Evolutionary conservation across 176 grass and related monocot genomes (phyloP), one percentile per base, ranked within the genome.

Genomic region (Chrysopogon serrulatus): DNA sequence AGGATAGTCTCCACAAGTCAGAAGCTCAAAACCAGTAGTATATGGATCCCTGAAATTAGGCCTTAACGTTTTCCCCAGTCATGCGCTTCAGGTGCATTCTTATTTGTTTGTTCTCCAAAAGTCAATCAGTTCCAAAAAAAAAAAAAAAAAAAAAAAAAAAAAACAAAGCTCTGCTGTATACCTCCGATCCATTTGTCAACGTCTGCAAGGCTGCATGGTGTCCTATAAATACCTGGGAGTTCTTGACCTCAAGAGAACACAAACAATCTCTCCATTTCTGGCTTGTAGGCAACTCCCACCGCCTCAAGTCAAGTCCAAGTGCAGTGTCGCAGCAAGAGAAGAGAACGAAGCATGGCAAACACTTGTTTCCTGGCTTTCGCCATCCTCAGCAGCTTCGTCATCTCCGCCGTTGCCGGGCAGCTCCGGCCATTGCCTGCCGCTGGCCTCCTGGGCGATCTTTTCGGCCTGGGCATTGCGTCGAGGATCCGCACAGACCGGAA

Each of bases 121-220:
- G 71, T 77, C 79, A 82, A 77, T 47, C 41, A 6, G 43, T 68
- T n/a, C n/a, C n/a, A n/a, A n/a, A n/a, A n/a, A n/a, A n/a, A n/a
- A n/a, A n/a, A n/a, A n/a, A n/a, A n/a, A n/a, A n/a, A n/a, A n/a
- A n/a, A n/a, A n/a, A n/a, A n/a, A n/a, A 27, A 5, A 59, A 43
- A 11, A 2, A 27, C 41, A 44, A 13, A 36, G 26, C 28, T 54
- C 6, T 65, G 43, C 44, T 57, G 6, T 36, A 32, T 36, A n/a
- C 43, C 15, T 47, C 40, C 59, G n/a, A n/a, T n/a, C n/a, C n/a
- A 79, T 74, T 47, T 74, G 81, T 88, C 81, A 88, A 84, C 44
- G 23, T 67, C 28, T 68, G 57, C 36, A 73, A 37, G 61, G 2
- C 36, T 12, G 45, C 30, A 60, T 79, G 74, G 42, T 18, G 35